Percentiles rank a stretch among this genome's conserved stretches.
Evolutionary conservation across 2,329 filamentous ascomycete genomes (phyloP).

Genomic region (Raffaelea ambrosiae): DNA sequence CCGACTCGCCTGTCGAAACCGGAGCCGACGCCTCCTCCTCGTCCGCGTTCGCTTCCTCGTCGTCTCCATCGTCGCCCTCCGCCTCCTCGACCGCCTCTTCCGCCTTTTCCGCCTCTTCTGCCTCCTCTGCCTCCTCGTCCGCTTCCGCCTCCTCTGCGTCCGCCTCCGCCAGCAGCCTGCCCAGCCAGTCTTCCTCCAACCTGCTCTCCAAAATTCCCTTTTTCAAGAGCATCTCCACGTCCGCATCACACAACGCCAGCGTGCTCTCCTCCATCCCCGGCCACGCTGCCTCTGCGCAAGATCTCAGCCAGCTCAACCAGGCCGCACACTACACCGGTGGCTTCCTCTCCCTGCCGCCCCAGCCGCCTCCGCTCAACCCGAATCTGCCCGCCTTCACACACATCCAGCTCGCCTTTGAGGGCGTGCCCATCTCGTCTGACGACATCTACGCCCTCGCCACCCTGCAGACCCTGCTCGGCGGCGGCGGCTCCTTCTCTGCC

Average conservation of each 20-base stretch:
- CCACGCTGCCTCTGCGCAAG: constrained; percentile 23
- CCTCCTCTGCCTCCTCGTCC: constrained; percentile 20
- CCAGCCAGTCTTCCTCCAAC: constrained; percentile 43
- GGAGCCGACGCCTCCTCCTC: constrained; percentile 21
- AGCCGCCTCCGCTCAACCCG: constrained; percentile 70
- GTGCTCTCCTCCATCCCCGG: constrained; percentile 37
- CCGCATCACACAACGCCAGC: constrained; percentile 54
- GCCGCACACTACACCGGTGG: constrained; percentile 87
- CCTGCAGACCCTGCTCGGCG: constrained; percentile 88
- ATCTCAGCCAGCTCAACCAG: constrained; percentile 43
- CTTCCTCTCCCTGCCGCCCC: constrained; percentile 75
- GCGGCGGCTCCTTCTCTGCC: constrained; percentile 92
- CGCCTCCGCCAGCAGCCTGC: constrained; percentile 13
- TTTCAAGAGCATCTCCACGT: constrained; percentile 79
- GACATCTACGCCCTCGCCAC: constrained; percentile 97
- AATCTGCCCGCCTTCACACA: constrained; percentile 76
- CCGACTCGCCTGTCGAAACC: constrained; percentile 16
- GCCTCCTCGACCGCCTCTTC: constrained; percentile 13
- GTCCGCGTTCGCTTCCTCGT: constrained; percentile 22
- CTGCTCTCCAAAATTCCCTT: constrained; percentile 71
- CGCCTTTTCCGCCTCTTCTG: constrained; percentile 21
- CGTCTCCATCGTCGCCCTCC: constrained; percentile 17
- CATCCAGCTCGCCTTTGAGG: constrained; percentile 94
- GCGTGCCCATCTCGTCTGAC: constrained; percentile 77
- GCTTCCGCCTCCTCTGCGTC: constrained; percentile 22